Base-by-base conservation (phyloP, 2,329 filamentous ascomycete genomes). In the Arthrinium phaeospermum region DNA sequence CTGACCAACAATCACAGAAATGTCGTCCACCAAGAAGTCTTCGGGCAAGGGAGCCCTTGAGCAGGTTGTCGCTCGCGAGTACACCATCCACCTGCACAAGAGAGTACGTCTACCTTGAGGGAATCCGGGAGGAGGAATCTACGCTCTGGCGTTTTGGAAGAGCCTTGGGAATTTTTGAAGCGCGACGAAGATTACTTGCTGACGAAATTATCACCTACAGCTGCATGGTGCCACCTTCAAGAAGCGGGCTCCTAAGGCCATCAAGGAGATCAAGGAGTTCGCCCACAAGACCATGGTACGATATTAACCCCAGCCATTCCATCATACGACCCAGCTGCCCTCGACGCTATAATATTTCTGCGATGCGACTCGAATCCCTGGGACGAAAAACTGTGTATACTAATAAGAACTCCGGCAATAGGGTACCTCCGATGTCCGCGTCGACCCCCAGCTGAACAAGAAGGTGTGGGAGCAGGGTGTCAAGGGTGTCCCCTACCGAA, bases 11-110 rank as follows among this genome's bases (percentile, higher is more conserved):
- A 69, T 47, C 44, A 24, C 27, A 71, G 57, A 88, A 84, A 93
- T 93, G 91, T 92, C 91, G 84, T 85, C 87, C 81, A 90, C 87
- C 83, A 90, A 91, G 88, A 92, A 91, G 88, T 86, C 88, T 77
- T 84, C 89, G 81, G 93, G 92, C 89, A 93, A 93, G 88, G 98
- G 94, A 87, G 97, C 97, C 89, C 98, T 99, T 87, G 92, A 94
- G 87, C 96, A 99, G 88, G 97, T 99, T 85, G 96, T 99, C 86
- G 93, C 96, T 83, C 94, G 96, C 91, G 97, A 99, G 91, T 99
- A 99, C 92, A 99, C 96, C 87, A 98, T 99, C 90, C 96, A 99
- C 92, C 90, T 99, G 82, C 96, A 99, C 94, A 98, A 98, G 94
- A 93, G 96, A 88, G 94, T 97, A 95, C 86, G 93, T 93, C 85